Percentiles rank a stretch among this genome's conserved stretches.
phyloP scores from a whole-genome alignment of 1,284 basidiomycete genomes.

The Trametes hirsuta region DNA sequence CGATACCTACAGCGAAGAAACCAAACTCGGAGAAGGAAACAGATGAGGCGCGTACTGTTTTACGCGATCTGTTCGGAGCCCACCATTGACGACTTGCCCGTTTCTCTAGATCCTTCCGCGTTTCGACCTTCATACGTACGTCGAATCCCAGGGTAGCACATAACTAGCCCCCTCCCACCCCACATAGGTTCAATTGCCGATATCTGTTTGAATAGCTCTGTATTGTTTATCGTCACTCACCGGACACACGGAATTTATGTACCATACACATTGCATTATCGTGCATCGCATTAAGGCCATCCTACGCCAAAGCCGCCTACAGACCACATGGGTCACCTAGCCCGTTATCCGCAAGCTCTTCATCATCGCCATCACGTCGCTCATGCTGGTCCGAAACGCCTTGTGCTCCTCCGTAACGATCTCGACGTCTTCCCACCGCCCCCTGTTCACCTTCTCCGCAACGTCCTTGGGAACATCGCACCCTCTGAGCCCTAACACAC shows the following conservation, averaged over 20 bases:
- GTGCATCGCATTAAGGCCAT: too few relatives aligned
- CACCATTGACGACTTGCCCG: not conserved
- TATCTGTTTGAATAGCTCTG: not conserved
- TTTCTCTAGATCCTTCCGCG: conserved; percentile 14
- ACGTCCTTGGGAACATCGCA: conserved; percentile 49
- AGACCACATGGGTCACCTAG: not conserved
- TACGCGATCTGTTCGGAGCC: not conserved
- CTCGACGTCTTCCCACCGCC: conserved; percentile 61
- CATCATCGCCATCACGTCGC: conserved; percentile 19
- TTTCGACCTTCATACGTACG: conserved; percentile 22
- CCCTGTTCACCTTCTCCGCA: conserved; percentile 51
- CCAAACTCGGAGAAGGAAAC: conserved; percentile 14
- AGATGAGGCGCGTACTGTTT: conserved; percentile 13
- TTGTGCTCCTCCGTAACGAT: conserved; percentile 42
- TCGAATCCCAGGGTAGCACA: conserved; percentile 8
- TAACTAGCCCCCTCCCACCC: not conserved
- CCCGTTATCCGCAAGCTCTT: conserved; percentile 14
- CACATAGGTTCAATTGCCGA: not conserved
- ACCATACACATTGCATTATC: not conserved
- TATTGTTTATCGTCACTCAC: conserved; percentile 2
- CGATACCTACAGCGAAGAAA: conserved; percentile 14
- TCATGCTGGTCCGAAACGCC: conserved; percentile 8
- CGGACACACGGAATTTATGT: conserved; percentile 9
- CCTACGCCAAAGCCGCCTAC: not conserved
- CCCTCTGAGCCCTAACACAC: conserved; percentile 55